Evolutionary conservation across 2,329 filamentous ascomycete species (phyloP), one percentile per base, ranked within the genome.

Genomic region (Penicillium palitans): DNA sequence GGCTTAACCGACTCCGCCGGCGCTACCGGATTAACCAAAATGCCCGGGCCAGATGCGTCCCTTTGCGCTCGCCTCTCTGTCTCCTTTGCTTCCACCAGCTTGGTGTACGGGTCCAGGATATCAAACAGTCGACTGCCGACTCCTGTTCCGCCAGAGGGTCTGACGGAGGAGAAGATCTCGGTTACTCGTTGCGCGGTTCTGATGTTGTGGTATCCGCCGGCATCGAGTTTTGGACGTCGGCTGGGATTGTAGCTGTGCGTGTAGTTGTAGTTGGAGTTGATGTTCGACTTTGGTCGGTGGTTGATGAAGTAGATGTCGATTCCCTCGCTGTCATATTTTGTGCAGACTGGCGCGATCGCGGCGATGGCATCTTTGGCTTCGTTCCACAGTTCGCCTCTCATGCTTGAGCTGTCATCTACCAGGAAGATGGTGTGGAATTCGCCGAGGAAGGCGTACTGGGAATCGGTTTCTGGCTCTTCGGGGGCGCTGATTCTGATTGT

Each of bases 281-380:
- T 19, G 24, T 12, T 37, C 21, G 25, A 9, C 13, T 29, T 25
- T 31, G 33, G 69, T 6, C 59, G 72, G 61, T 89, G 83, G 77
- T 98, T 97, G 39, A 98, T 80, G 75, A 98, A 98, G 81, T 90
- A 92, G 62, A 98, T 80, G 71, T 98, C 93, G 65, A 98, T 87
- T 24, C 93, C 93, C 73, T 97, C 90, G 0, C 80, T 77, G 72
- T 98, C 93, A 73, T 90, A 87, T 4, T 80, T 73, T 1, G 90
- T 90, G 76, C 93, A 96, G 68, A 96, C 89, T 0, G 91, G 91
- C 0, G 91, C 84, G 68, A 98, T 92, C 48, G 85, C 81, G 33
- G 82, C 77, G 2, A 98, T 83, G 1, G 89, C 90, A 9, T 83
- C 79, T 27, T 82, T 78, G 0, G 90, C 90, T 73, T 97, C 90